Evolutionary conservation across 164 flowering plant species (phyloP).

Genomic region (Platanus orientalis): DNA sequence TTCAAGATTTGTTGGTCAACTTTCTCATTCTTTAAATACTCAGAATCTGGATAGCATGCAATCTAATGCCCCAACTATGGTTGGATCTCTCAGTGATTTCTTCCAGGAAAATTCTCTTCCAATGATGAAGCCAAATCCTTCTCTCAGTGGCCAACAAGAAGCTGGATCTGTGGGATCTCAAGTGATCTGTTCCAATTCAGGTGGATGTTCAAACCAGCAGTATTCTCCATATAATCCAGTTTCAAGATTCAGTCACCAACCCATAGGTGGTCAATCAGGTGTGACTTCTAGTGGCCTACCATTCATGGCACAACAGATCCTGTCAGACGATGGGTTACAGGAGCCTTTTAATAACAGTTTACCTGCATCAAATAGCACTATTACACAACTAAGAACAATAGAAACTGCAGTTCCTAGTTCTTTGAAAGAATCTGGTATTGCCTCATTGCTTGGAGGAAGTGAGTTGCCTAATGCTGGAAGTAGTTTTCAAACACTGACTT

Average conservation of each 20-base stretch:
- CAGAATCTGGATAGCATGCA: constrained; percentile 19
- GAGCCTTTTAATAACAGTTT: constrained; percentile 11
- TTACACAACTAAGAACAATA: constrained; percentile 10
- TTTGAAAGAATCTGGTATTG: constrained; percentile 15
- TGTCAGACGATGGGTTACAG: constrained; percentile 12
- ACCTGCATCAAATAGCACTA: constrained; percentile 16
- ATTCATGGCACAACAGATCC: constrained; percentile 22
- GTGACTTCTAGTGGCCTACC: constrained; percentile 14
- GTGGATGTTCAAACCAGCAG: constrained; percentile 23
- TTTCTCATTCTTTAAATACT: constrained; percentile 21
- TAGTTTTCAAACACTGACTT: constrained; percentile 10
- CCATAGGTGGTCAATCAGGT: constrained; percentile 22
- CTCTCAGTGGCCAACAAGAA: constrained; percentile 18
- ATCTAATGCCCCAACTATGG: constrained; percentile 13
- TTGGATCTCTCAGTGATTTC: constrained; percentile 15
- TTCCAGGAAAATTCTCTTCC: constrained; percentile 16
- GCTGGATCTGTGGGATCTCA: constrained; percentile 29
- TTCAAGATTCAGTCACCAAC: constrained; percentile 20
- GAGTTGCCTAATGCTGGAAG: constrained; percentile 10
- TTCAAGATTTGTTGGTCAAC: constrained; percentile 24
- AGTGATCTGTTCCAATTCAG: constrained; percentile 29
- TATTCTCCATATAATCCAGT: constrained; percentile 22
- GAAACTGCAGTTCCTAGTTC: constrained; percentile 13
- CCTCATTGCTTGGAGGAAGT: constrained; percentile 24
- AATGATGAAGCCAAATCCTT: constrained; percentile 14